These are phyloP conservation scores for Symbiodinium pilosum DNA, from an alignment of 73 alveolate species.

Conservation along the genomic window DNA sequence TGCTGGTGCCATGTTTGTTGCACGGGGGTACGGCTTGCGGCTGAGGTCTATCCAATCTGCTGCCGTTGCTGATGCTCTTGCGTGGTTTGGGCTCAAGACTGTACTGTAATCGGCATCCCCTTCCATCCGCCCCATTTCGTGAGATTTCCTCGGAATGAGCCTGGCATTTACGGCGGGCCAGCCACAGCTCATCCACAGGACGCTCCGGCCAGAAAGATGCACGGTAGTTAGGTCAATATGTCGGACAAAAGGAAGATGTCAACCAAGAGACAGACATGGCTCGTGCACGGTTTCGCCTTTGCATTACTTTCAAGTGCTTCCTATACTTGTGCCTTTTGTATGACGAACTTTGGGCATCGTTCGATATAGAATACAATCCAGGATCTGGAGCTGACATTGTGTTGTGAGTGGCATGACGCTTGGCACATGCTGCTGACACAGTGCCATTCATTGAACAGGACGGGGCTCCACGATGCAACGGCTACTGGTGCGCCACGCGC, in stretches of 20 bases:
- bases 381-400: no score
- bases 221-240: no score
- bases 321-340: no score
- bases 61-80: background rate
- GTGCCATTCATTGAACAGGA: background rate
- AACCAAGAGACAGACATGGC: no score
- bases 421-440: no score
- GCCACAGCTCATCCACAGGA: background rate
- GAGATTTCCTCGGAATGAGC: background rate
- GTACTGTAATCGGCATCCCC: background rate
- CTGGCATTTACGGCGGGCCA: slow-evolving; percentile 12
- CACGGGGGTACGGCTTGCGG: background rate
- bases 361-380: no score
- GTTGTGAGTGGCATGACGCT: no score
- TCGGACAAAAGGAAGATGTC: no score
- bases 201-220: no score
- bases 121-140: background rate
- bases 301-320: no score
- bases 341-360: no score
- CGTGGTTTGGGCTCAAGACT: background rate
- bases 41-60: background rate
- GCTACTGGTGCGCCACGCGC: background rate
- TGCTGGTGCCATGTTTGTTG: background rate
- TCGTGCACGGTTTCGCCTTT: no score
- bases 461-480: background rate